phyloP scores from a whole-genome alignment of 1,139 yeast genomes.

The Torulaspora pretoriensis region DNA sequence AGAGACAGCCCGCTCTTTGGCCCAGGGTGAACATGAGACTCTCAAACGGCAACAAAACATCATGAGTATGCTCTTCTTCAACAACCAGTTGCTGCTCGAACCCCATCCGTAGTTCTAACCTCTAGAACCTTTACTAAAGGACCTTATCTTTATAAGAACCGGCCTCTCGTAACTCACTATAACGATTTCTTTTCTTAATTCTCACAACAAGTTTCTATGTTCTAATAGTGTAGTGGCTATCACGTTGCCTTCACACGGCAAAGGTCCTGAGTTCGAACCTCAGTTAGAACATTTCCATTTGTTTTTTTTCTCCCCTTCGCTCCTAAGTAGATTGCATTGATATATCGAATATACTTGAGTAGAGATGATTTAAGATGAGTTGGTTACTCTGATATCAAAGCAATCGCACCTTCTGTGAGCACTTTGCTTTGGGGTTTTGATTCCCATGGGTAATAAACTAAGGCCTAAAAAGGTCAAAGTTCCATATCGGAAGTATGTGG shows the following conservation, averaged over 20 bases:
- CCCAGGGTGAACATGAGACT: too few relatives aligned
- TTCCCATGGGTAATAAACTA: conserved; percentile 71
- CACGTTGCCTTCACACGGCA: conserved; percentile 37
- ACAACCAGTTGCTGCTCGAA: too few relatives aligned
- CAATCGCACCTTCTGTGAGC: neutral
- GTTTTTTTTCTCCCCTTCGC: conserved; percentile 6
- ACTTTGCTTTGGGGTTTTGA: neutral
- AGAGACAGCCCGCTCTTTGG: too few relatives aligned
- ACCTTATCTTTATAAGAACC: too few relatives aligned
- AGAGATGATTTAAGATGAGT: neutral
- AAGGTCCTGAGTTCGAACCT: conserved; percentile 35
- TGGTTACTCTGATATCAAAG: neutral
- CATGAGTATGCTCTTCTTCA: too few relatives aligned
- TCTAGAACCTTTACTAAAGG: too few relatives aligned
- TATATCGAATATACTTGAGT: neutral
- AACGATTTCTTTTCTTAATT: neutral
- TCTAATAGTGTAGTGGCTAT: conserved; percentile 32
- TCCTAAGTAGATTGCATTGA: neutral
- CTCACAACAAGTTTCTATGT: conserved; percentile 11
- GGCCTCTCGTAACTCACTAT: too few relatives aligned
- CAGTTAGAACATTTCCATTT: conserved; percentile 26
- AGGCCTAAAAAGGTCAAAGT: conserved; percentile 77
- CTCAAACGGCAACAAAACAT: too few relatives aligned
- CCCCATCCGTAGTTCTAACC: too few relatives aligned
- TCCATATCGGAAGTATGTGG: conserved; percentile 74